Conservation (phyloP, 2,329 filamentous ascomycete genomes). For the Aspergillus sp. region DNA sequence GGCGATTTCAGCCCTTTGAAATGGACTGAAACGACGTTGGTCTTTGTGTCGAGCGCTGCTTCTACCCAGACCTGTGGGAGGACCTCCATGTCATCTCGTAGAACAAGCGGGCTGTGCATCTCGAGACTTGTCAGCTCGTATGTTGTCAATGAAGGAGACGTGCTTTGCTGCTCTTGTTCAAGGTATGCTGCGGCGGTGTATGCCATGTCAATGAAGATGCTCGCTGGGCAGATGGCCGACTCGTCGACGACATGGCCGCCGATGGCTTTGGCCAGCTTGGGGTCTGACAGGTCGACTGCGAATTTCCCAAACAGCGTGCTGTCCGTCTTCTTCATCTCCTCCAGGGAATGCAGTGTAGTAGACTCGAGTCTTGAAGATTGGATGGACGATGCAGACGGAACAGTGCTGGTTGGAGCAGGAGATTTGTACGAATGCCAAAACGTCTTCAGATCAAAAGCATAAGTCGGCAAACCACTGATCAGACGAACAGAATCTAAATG, state of each 20-base stretch:
- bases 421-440: slow-evolving; percentile 7
- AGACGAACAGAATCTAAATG: not conserved
- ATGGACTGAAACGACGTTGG: not conserved
- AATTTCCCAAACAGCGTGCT: slow-evolving; percentile 50
- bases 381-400: not conserved
- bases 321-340: not conserved
- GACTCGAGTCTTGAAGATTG: not conserved
- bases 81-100: not conserved
- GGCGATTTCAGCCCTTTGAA: not conserved
- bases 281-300: slow-evolving; percentile 65
- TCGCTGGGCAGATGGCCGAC: slow-evolving; percentile 64
- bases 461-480: slow-evolving; percentile 1
- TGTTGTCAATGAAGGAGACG: not conserved
- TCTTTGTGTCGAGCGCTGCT: not conserved
- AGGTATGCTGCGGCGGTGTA: slow-evolving; percentile 64
- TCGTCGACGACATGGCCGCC: slow-evolving; percentile 68
- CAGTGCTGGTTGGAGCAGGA: too few relatives aligned
- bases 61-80: not conserved
- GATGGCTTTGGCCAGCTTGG: slow-evolving; percentile 62
- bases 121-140: not conserved
- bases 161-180: not conserved
- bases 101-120: not conserved
- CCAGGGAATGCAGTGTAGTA: not conserved
- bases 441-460: slow-evolving; percentile 7
- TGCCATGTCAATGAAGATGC: slow-evolving; percentile 63